Conservation (phyloP, 1,284 basidiomycete genomes). For the Boletus smithii region DNA sequence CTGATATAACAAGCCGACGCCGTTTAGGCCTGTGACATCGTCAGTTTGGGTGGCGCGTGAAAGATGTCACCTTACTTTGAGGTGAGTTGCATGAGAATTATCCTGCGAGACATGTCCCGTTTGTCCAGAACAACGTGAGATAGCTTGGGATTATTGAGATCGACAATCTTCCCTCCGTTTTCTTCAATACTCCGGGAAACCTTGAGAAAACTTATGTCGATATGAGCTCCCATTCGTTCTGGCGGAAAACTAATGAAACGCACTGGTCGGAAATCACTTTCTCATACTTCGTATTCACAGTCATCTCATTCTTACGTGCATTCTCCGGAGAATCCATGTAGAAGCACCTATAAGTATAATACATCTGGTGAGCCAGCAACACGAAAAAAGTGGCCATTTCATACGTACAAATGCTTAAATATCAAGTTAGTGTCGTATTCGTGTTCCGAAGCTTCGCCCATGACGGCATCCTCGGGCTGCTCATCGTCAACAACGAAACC, state of each 20-base stretch:
- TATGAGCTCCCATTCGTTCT: neutral
- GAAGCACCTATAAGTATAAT: slow-evolving; percentile 57
- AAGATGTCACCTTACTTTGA: slow-evolving; percentile 49
- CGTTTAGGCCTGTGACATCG: slow-evolving; percentile 59
- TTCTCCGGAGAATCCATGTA: slow-evolving; percentile 83
- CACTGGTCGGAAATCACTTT: slow-evolving; percentile 52
- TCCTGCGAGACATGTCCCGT: slow-evolving; percentile 66
- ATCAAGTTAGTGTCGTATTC: slow-evolving; percentile 74
- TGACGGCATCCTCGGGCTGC: slow-evolving; percentile 40
- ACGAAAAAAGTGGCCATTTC: neutral
- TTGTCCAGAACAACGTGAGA: slow-evolving; percentile 85
- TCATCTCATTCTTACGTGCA: slow-evolving; percentile 62
- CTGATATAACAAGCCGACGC: slow-evolving; percentile 71
- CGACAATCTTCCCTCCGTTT: slow-evolving; percentile 70
- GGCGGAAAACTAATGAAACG: slow-evolving; percentile 14
- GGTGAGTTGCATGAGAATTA: slow-evolving; percentile 66
- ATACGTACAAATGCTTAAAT: slow-evolving; percentile 74
- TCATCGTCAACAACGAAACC: slow-evolving; percentile 4
- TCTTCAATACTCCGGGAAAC: slow-evolving; percentile 51
- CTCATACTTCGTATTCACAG: slow-evolving; percentile 53
- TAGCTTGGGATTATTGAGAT: slow-evolving; percentile 69
- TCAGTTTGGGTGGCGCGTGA: slow-evolving; percentile 1
- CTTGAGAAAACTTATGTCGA: slow-evolving; percentile 50
- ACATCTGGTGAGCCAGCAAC: neutral
- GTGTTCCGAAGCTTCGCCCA: slow-evolving; percentile 71